Evolutionary conservation across 768 basidiomycete genomes (phyloP).

Genomic region (Kondoa subrosea): DNA sequence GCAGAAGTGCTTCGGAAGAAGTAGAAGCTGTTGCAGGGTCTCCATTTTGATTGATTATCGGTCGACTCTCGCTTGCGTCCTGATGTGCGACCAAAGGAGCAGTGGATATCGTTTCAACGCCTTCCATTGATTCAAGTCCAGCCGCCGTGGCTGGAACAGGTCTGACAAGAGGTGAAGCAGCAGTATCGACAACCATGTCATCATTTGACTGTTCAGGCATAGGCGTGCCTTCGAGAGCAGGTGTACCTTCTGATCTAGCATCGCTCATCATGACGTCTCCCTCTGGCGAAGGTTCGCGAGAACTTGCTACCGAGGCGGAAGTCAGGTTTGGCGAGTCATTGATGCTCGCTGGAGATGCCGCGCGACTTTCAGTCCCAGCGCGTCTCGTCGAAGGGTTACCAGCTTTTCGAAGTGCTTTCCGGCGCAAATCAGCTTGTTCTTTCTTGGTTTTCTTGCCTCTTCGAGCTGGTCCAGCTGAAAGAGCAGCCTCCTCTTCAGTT

Average conservation of each 20-base stretch:
- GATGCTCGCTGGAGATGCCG: slow-evolving; percentile 26
- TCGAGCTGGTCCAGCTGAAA: not conserved
- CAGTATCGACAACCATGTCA: slow-evolving; percentile 1
- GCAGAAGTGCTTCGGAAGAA: too few relatives aligned
- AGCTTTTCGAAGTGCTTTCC: slow-evolving; percentile 57
- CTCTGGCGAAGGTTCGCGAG: slow-evolving; percentile 11
- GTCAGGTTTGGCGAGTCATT: not conserved
- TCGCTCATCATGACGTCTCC: slow-evolving; percentile 11
- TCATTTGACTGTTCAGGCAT: slow-evolving; percentile 4
- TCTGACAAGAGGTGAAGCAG: slow-evolving; percentile 11
- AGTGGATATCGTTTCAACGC: slow-evolving; percentile 16
- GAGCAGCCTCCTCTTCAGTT: slow-evolving; percentile 28
- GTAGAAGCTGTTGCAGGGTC: not conserved
- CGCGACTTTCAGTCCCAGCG: slow-evolving; percentile 33
- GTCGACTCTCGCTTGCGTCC: not conserved
- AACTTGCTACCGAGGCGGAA: slow-evolving; percentile 18
- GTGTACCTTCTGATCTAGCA: slow-evolving; percentile 6
- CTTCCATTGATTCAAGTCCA: slow-evolving; percentile 15
- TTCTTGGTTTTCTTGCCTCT: slow-evolving; percentile 8
- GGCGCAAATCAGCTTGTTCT: slow-evolving; percentile 44
- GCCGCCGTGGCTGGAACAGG: slow-evolving; percentile 17
- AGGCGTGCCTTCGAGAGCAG: not conserved
- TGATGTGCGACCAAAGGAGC: not conserved
- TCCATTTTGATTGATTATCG: not conserved
- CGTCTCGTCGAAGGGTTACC: slow-evolving; percentile 35